Conservation (phyloP, 371 early-diverging fungal genomes). For the Smittium culicis region DNA sequence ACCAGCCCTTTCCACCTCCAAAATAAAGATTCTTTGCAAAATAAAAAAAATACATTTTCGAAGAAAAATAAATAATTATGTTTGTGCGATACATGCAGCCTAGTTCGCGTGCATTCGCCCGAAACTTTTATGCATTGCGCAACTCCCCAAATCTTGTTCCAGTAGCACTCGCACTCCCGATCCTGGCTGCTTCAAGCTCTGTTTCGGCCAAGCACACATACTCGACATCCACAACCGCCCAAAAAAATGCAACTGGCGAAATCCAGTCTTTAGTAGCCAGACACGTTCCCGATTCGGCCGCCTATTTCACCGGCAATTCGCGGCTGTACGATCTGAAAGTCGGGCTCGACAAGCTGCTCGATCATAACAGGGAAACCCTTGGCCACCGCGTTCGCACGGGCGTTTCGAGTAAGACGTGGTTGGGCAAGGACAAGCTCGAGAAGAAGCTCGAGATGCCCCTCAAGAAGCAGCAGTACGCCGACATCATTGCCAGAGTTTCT, state of each 20-base stretch:
- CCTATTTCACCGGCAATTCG: constrained; percentile 83
- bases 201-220: too few relatives aligned
- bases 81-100: background rate
- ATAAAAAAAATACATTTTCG: background rate
- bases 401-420: constrained; percentile 20
- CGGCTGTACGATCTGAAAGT: constrained; percentile 60
- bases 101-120: background rate
- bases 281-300: constrained; percentile 49
- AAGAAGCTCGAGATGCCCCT: constrained; percentile 12
- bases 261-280: constrained; percentile 19
- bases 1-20: too few relatives aligned
- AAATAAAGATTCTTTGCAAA: background rate
- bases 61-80: background rate
- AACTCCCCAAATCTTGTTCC: background rate
- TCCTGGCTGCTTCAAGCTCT: background rate
- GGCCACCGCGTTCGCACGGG: constrained; percentile 6
- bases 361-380: constrained; percentile 21
- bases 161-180: background rate
- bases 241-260: background rate
- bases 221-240: too few relatives aligned
- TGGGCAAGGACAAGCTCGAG: constrained; percentile 26
- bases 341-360: constrained; percentile 47
- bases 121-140: background rate
- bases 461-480: constrained; percentile 2
- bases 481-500: background rate